Evolutionary conservation across 345 rosid species (phyloP), one percentile per base, ranked within the genome.

Genomic region (Hirschfeldia incana): DNA sequence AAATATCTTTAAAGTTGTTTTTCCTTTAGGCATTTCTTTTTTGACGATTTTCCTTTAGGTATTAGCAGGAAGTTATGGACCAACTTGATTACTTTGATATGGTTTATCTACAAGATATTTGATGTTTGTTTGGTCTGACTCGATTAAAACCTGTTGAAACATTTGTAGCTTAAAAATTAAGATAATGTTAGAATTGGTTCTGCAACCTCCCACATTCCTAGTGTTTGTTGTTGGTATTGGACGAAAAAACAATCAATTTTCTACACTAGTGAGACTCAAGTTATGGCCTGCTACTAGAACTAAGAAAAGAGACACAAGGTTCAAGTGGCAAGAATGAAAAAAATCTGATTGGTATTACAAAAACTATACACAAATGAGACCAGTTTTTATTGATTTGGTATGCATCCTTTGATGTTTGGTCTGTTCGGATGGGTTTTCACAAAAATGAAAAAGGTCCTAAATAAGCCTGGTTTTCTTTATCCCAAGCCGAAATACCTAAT

Each of bases 61-160:
- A 76, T 9, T 32, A 39, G 13, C 16, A 67, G 5, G 30, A 67
- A 16, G 53, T 32, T 21, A 77, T 70, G 76, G 81, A 53, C 76
- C 46, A 70, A 7, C 13, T 59, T 70, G 17, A 67, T 26, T 67
- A 11, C 4, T 16, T 69, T 26, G n/a, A 17, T 57, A 3, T 76
- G 42, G 17, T 55, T 57, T 13, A 32, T 67, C 17, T 0, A 4
- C 55, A 0, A 46, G 30, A 46, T 46, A 12, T 13, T 46, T 11
- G 59, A 21, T 21, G 21, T 69, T 49, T 17, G 37, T 8, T 29
- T 29, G 3, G 32, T 44, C 6, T 69, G 10, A n/a, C 55, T 13
- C 16, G 16, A n/a, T 13, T 46, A 12, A 44, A 44, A 44, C 51
- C 15, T 44, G n/a, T 37, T 37, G 8, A 42, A 42, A 42, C 42